Conservation (phyloP, 1,284 basidiomycete species). For the Puccinia hordei region DNA sequence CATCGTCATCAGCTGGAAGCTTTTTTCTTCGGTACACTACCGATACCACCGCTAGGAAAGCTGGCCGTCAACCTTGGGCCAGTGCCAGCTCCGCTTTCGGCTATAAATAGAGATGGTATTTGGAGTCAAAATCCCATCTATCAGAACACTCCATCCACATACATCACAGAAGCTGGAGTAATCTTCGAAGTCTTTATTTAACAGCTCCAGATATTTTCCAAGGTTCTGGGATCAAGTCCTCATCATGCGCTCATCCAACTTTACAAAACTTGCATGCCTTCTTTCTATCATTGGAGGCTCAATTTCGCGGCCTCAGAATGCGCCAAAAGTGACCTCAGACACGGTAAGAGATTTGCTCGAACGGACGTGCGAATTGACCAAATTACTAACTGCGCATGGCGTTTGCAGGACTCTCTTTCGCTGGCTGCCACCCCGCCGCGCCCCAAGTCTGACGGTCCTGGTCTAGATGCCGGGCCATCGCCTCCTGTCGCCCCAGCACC, state of each 20-base stretch:
- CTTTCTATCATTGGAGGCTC: neutral
- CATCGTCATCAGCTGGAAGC: neutral
- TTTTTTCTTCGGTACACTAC: neutral
- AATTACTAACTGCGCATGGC: neutral
- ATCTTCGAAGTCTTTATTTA: neutral
- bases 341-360: neutral
- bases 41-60: too few relatives aligned
- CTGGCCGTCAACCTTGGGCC: neutral
- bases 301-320: neutral
- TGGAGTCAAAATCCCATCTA: neutral
- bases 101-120: slow-evolving; percentile 9
- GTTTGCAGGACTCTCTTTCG: neutral
- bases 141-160: neutral
- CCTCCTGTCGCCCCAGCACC: neutral
- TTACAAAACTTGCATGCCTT: slow-evolving; percentile 14
- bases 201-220: neutral
- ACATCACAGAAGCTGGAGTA: neutral
- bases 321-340: neutral
- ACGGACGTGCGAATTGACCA: neutral
- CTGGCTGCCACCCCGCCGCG: neutral
- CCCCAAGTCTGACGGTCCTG: neutral
- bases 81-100: neutral
- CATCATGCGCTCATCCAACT: neutral
- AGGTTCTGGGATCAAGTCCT: neutral
- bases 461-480: neutral